Evolutionary conservation across 2,329 filamentous ascomycete genomes (phyloP).

Genomic region (Penicillium polonicum): DNA sequence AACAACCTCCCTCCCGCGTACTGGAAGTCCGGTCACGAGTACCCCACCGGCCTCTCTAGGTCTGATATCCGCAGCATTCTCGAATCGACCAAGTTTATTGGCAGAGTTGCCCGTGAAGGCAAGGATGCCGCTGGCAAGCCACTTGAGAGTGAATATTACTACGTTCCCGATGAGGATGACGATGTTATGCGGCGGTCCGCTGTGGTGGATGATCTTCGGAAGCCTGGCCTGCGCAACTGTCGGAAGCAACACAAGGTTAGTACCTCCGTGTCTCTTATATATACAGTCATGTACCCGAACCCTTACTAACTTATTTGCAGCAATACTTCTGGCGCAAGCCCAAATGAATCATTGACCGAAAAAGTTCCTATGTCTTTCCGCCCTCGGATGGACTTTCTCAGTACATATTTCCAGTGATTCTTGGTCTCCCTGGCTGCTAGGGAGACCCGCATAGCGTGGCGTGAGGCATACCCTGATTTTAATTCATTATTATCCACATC

Average conservation of each 20-base stretch:
- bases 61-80: constrained; percentile 69
- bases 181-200: constrained; percentile 76
- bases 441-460: constrained; percentile 45
- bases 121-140: constrained; percentile 94
- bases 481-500: constrained; percentile 26
- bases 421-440: constrained; percentile 26
- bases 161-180: constrained; percentile 80
- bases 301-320: constrained; percentile 42
- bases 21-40: constrained; percentile 51
- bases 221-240: constrained; percentile 84
- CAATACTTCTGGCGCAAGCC: constrained; percentile 73
- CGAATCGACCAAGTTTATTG: constrained; percentile 73
- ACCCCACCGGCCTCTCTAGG: constrained; percentile 53
- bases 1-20: constrained; percentile 71
- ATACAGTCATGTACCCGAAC: constrained; percentile 3
- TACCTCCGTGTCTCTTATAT: constrained; percentile 13
- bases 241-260: constrained; percentile 96
- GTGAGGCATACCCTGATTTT: constrained; percentile 41
- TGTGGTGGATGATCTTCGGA: constrained; percentile 80
- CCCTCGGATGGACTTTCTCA: constrained; percentile 24
- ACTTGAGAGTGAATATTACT: constrained; percentile 96
- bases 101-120: constrained; percentile 83
- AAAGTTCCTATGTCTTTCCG: constrained; percentile 7
- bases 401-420: constrained; percentile 38
- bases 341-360: constrained; percentile 38